Percentiles rank a stretch among this genome's conserved stretches.
Conservation (phyloP, 352 stramenopile genomes). For the Achlya hypogyna region DNA sequence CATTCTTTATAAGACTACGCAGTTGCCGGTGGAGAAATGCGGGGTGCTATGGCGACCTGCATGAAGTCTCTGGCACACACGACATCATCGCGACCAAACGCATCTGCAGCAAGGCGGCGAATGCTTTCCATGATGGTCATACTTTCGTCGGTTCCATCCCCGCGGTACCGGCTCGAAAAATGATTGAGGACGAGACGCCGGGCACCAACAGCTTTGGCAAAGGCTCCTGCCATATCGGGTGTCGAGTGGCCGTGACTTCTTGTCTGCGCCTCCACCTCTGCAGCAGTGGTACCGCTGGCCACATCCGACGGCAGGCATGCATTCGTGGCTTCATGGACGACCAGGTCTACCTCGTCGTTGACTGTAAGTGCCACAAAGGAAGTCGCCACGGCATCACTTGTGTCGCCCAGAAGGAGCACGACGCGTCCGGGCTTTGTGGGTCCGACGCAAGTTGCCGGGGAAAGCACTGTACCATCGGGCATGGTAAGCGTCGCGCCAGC, state of each 20-base stretch:
- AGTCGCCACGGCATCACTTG: conserved; percentile 37
- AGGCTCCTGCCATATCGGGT: conserved; percentile 70
- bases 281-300: neutral
- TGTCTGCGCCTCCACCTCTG: conserved; percentile 1
- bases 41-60: neutral
- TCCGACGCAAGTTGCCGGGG: conserved; percentile 46
- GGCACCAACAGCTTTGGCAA: conserved; percentile 50
- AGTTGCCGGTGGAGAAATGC: too few relatives aligned
- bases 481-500: conserved; percentile 1
- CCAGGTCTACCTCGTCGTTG: conserved; percentile 40
- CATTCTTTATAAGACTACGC: too few relatives aligned
- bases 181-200: conserved; percentile 78
- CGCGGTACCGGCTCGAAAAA: conserved; percentile 57
- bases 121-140: conserved; percentile 8
- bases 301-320: conserved; percentile 21
- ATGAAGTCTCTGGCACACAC: conserved; percentile 4
- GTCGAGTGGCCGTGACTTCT: conserved; percentile 65
- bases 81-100: conserved; percentile 6
- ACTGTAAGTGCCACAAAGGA: neutral
- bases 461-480: conserved; percentile 23
- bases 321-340: conserved; percentile 88
- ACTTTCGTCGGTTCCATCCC: conserved; percentile 12
- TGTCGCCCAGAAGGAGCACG: conserved; percentile 83
- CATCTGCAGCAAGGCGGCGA: neutral
- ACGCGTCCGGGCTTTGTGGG: conserved; percentile 44